Evolutionary conservation across 768 basidiomycete species (phyloP).

Genomic region (Trametes meyenii): DNA sequence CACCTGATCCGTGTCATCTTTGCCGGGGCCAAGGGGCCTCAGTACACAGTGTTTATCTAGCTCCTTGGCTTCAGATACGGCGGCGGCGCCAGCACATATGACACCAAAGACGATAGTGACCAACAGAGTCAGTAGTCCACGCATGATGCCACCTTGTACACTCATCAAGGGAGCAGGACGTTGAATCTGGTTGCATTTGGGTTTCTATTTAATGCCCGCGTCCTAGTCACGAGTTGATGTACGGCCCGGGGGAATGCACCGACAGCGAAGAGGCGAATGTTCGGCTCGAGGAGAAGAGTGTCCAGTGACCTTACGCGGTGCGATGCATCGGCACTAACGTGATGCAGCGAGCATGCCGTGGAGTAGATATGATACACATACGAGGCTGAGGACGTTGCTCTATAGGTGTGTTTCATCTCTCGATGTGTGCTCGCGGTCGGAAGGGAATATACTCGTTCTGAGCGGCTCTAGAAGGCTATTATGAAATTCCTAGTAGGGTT

Average conservation of each 20-base stretch:
- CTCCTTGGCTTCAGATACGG: not conserved
- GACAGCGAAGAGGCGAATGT: not conserved
- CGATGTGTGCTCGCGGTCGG: too few relatives aligned
- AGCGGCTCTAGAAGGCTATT: too few relatives aligned
- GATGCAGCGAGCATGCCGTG: not conserved
- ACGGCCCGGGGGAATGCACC: slow-evolving; percentile 7
- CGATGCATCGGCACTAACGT: not conserved
- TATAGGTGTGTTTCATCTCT: too few relatives aligned
- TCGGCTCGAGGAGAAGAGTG: not conserved
- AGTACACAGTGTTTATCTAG: slow-evolving; percentile 22
- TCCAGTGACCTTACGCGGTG: slow-evolving; percentile 1
- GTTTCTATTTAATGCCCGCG: not conserved
- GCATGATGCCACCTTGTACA: not conserved
- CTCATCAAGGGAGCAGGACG: not conserved
- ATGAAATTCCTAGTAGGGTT: too few relatives aligned
- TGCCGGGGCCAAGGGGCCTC: slow-evolving; percentile 27
- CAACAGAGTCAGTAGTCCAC: not conserved
- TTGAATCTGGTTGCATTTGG: not conserved
- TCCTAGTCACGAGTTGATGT: slow-evolving; percentile 7
- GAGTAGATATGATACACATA: too few relatives aligned
- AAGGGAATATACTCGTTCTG: too few relatives aligned
- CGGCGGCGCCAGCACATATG: not conserved
- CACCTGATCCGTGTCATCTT: slow-evolving; percentile 34
- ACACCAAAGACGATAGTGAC: not conserved
- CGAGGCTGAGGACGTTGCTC: too few relatives aligned